Evolutionary conservation across 2,329 filamentous ascomycete species (phyloP).

Genomic region (Colletotrichum gloeosporioides): DNA sequence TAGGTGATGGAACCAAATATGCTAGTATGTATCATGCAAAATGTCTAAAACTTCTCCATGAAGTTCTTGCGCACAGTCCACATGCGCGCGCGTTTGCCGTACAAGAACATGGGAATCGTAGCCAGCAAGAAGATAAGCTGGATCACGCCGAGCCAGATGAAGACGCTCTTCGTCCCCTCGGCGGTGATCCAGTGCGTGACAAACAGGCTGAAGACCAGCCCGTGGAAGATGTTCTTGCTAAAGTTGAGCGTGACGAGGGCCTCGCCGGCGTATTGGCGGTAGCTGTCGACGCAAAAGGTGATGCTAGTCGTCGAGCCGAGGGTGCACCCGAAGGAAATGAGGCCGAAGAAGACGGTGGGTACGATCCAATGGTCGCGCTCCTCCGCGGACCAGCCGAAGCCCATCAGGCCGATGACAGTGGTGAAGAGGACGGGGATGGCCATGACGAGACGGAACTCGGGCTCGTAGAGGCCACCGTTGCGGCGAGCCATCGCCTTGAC

Average conservation of each 20-base stretch:
- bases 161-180: constrained; percentile 80
- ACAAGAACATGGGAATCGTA: constrained; percentile 93
- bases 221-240: constrained; percentile 92
- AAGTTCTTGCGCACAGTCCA: constrained; percentile 89
- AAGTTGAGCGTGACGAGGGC: constrained; percentile 95
- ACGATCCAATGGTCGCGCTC: constrained; percentile 84
- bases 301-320: constrained; percentile 90
- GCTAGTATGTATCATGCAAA: background rate
- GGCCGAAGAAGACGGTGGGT: constrained; percentile 89
- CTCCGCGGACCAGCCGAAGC: constrained; percentile 91
- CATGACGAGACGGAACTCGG: constrained; percentile 92
- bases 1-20: background rate
- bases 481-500: constrained; percentile 81
- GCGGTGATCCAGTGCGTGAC: constrained; percentile 81
- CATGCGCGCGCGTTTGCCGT: constrained; percentile 88
- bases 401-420: constrained; percentile 88
- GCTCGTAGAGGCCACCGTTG: constrained; percentile 95
- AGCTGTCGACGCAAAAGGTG: constrained; percentile 93
- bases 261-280: constrained; percentile 91
- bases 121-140: constrained; percentile 77
- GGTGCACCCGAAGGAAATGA: constrained; percentile 91
- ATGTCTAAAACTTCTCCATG: constrained; percentile 74
- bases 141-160: constrained; percentile 83
- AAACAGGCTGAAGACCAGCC: constrained; percentile 87
- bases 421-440: constrained; percentile 77